Evolutionary conservation across 2,329 filamentous ascomycete genomes (phyloP), one percentile per base, ranked within the genome.

Genomic region (Calonectria fujianensis): DNA sequence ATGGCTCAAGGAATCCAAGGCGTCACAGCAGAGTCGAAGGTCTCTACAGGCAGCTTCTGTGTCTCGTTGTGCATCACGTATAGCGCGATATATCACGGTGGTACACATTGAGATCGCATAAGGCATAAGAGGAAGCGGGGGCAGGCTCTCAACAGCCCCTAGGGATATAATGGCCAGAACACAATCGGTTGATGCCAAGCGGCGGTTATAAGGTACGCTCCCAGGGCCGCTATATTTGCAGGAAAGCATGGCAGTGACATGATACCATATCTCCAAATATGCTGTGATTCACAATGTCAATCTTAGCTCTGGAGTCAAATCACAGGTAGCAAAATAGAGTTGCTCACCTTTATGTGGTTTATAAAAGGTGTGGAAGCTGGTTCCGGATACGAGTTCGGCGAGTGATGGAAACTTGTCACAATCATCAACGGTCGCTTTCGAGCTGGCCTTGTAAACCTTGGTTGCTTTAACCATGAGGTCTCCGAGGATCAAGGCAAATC

Each of bases 231-330:
- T 75, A 24, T 72, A 54, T 54, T 69, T 69, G 48, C 74, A 75
- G 10, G 74, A 75, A 2, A 75, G 45, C 74, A 75, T 75, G 16
- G 74, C 72, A 64, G 74, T 69, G 0, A 74, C 50, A 31, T 75
- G 74, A 27, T 75, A 75, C 74, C 74, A 75, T 6, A 75, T 74
- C 50, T 75, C 74, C 10, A 75, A 52, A 31, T 72, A 75, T 24
- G 39, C 74, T 75, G 14, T 8, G 10, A 2, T 20, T 29, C 18
- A 16, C 27, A 14, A 35, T 13, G 51, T 66, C 20, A 68, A 13
- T 59, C 3, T 27, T 9, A 11, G 24, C 16, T 39, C 2, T 1
- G 16, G 2, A 14, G 6, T 32, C 11, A 35, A 4, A n/a, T 13
- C 20, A 29, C 5, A 10, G n/a, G 16, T 16, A 41, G 9, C 3